A percentile compares a stretch with the other conserved stretches of the same genome.
phyloP scores from a whole-genome alignment of 768 basidiomycete genomes.

The Calvatia gigantea region DNA sequence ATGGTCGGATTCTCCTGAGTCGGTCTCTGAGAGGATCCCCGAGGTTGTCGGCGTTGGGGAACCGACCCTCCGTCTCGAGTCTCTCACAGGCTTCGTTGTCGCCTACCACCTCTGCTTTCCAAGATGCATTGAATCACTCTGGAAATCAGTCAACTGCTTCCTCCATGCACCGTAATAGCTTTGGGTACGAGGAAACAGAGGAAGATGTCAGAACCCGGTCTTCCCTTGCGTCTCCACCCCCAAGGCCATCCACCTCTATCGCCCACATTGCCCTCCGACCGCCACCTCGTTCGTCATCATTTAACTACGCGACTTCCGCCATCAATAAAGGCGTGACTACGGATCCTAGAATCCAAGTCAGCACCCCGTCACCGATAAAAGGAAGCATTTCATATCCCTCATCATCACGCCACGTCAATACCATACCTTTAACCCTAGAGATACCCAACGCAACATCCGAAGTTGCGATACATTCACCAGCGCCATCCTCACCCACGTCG shows the following conservation, averaged over 20 bases:
- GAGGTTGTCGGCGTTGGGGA: slow-evolving; percentile 44
- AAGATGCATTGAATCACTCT: slow-evolving; percentile 45
- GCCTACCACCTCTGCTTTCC: slow-evolving; percentile 80
- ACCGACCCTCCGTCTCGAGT: slow-evolving; percentile 58
- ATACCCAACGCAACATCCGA: slow-evolving; percentile 42
- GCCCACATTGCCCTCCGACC: slow-evolving; percentile 37
- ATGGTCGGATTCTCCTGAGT: slow-evolving; percentile 32
- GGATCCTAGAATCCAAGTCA: slow-evolving; percentile 32
- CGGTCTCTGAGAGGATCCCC: slow-evolving; percentile 47
- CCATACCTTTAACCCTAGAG: slow-evolving; percentile 33
- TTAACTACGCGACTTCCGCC: slow-evolving; percentile 18
- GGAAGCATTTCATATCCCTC: slow-evolving; percentile 32
- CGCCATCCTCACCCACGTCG: slow-evolving; percentile 59
- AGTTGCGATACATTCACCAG: slow-evolving; percentile 46
- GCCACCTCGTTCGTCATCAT: slow-evolving; percentile 19
- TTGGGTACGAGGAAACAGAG: neutral
- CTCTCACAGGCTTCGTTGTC: slow-evolving; percentile 60
- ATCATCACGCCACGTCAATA: slow-evolving; percentile 23
- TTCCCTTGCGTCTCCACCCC: slow-evolving; percentile 52
- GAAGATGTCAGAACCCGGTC: slow-evolving; percentile 22
- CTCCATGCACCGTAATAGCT: slow-evolving; percentile 21
- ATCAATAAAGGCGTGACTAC: slow-evolving; percentile 14
- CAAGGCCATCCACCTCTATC: slow-evolving; percentile 62
- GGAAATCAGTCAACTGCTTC: slow-evolving; percentile 17
- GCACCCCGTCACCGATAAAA: slow-evolving; percentile 37